A percentile compares a stretch with the other conserved stretches of the same genome.
These are phyloP conservation scores for Danielia reshetovae DNA, from an alignment of 805 yeast genomes.

Conservation along the genomic window DNA sequence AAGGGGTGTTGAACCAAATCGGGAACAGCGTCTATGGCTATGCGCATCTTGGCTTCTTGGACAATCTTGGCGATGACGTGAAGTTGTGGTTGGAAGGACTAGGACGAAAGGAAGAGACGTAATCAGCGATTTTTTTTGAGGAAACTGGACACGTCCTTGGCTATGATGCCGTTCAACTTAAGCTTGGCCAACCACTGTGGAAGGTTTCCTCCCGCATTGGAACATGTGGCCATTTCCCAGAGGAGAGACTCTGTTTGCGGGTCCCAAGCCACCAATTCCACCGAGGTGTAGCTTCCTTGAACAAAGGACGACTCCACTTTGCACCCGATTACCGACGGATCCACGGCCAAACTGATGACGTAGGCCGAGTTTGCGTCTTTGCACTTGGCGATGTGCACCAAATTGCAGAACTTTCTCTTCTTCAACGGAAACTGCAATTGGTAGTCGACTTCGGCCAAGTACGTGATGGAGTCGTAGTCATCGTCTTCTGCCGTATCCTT, in stretches of 20 bases:
- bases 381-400: conserved; percentile 25
- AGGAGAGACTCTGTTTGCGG: conserved; percentile 16
- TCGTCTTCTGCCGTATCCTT: conserved; percentile 9
- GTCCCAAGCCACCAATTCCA: conserved; percentile 27
- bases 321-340: conserved; percentile 19
- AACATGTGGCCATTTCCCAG: conserved; percentile 40
- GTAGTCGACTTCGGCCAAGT: conserved; percentile 31
- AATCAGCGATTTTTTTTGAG: conserved; percentile 19
- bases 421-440: conserved; percentile 35
- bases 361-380: conserved; percentile 19
- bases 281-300: conserved; percentile 32
- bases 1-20: conserved; percentile 10
- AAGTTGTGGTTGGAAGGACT: conserved; percentile 36
- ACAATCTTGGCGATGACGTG: conserved; percentile 41
- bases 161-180: conserved; percentile 30
- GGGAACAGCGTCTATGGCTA: conserved; percentile 27
- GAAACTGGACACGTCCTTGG: conserved; percentile 40
- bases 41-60: conserved; percentile 34
- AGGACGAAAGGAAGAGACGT: conserved; percentile 2
- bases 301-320: conserved; percentile 17
- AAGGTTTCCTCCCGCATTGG: conserved; percentile 37
- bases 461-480: conserved; percentile 19
- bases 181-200: conserved; percentile 33
- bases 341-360: conserved; percentile 32
- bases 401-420: conserved; percentile 33